Conservation (phyloP, 2,329 filamentous ascomycete genomes). For the Massarina eburnea region DNA sequence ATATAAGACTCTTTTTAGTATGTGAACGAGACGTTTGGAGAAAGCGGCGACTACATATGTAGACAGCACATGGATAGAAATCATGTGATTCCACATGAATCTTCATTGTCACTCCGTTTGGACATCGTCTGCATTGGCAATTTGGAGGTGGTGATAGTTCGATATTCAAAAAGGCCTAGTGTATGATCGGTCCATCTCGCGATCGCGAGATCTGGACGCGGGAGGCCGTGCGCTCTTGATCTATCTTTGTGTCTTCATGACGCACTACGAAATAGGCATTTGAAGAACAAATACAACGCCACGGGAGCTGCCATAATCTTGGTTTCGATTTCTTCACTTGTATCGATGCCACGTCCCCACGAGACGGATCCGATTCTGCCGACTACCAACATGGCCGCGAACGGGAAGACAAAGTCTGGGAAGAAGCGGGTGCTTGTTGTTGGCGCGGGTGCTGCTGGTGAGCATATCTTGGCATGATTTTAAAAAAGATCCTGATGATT, state of each 20-base stretch:
- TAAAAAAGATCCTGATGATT: conserved; percentile 4
- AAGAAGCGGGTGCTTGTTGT: conserved; percentile 44
- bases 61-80: no score
- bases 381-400: conserved; percentile 34
- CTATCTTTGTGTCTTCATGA: not conserved
- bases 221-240: not conserved
- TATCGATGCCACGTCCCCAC: conserved; percentile 20
- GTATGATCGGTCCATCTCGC: not conserved
- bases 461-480: not conserved
- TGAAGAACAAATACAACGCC: not conserved
- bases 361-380: conserved; percentile 35
- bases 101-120: no score
- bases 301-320: not conserved
- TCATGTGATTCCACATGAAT: no score
- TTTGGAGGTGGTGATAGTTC: no score
- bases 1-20: no score
- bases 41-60: no score
- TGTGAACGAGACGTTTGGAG: no score
- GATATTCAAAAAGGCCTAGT: not conserved
- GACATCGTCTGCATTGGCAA: no score
- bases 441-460: conserved; percentile 45
- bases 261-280: not conserved
- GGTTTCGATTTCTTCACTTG: not conserved
- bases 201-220: not conserved
- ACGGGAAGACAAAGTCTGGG: conserved; percentile 17